Evolutionary conservation across 2,329 filamentous ascomycete genomes (phyloP).

Genomic region (Lecanicillium sp.): DNA sequence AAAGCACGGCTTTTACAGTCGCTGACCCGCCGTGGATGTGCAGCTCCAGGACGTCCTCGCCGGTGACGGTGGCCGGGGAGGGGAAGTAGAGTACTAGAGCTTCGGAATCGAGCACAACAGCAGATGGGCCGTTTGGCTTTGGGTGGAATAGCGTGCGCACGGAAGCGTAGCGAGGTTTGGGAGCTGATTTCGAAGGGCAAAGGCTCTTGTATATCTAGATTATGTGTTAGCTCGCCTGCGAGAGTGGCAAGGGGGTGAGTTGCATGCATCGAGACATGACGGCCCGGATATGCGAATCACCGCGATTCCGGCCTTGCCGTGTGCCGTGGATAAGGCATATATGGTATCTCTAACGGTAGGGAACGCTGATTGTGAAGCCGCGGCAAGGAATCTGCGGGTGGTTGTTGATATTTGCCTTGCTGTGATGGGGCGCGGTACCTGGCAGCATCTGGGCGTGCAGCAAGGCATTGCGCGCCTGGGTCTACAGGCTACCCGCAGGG

Average conservation of each 20-base stretch:
- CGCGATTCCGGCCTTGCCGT: slow-evolving; percentile 83
- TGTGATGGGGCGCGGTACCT: not conserved
- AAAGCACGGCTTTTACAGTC: slow-evolving; percentile 78
- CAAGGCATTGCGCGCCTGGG: not conserved
- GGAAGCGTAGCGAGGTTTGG: slow-evolving; percentile 53
- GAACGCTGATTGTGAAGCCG: slow-evolving; percentile 11
- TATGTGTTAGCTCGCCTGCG: not conserved
- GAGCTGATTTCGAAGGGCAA: slow-evolving; percentile 40
- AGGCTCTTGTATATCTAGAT: slow-evolving; percentile 45
- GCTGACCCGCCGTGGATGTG: slow-evolving; percentile 92
- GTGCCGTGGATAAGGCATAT: slow-evolving; percentile 83
- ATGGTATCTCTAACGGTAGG: slow-evolving; percentile 56
- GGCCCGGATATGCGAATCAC: slow-evolving; percentile 83
- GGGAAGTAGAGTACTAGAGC: slow-evolving; percentile 82
- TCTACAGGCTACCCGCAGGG: not conserved
- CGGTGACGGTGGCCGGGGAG: slow-evolving; percentile 74
- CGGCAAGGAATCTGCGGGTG: not conserved
- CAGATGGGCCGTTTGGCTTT: slow-evolving; percentile 11
- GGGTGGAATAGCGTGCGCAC: slow-evolving; percentile 68
- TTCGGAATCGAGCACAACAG: slow-evolving; percentile 63
- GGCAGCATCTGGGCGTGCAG: not conserved
- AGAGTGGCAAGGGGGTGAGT: slow-evolving; percentile 16
- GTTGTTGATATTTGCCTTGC: not conserved
- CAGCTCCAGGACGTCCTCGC: slow-evolving; percentile 86
- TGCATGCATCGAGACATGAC: slow-evolving; percentile 58